A percentile compares a stretch with the other conserved stretches of the same genome.
Conservation (phyloP, 2,329 filamentous ascomycete species). For the Tolypocladium paradoxum region DNA sequence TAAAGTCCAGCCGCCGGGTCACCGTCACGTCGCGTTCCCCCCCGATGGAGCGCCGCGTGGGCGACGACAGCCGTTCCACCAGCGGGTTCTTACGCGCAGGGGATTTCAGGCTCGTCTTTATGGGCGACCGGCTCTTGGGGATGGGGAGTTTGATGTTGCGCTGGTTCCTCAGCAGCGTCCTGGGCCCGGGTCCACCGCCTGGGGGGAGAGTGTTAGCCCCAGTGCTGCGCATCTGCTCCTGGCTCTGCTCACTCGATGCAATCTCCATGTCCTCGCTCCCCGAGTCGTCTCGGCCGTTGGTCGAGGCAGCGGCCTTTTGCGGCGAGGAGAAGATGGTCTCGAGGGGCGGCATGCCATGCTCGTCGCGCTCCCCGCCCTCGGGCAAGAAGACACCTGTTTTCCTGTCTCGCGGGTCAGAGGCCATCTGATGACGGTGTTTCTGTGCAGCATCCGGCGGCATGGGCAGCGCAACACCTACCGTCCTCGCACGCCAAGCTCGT, state of each 20-base stretch:
- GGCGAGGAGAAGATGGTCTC: slow-evolving; percentile 86
- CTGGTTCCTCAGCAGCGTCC: slow-evolving; percentile 40
- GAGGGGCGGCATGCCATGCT: slow-evolving; percentile 83
- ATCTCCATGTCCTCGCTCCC: slow-evolving; percentile 43
- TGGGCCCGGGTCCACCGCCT: slow-evolving; percentile 44
- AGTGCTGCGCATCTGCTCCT: neutral
- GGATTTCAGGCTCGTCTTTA: slow-evolving; percentile 49
- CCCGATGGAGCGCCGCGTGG: slow-evolving; percentile 26
- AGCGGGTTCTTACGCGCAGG: slow-evolving; percentile 53
- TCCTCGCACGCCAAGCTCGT: slow-evolving; percentile 24
- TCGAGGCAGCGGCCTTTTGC: slow-evolving; percentile 34
- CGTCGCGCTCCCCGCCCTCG: slow-evolving; percentile 73
- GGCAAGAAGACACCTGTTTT: slow-evolving; percentile 81
- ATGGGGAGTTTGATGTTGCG: slow-evolving; percentile 37
- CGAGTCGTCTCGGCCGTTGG: slow-evolving; percentile 15
- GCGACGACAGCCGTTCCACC: slow-evolving; percentile 42
- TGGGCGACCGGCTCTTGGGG: slow-evolving; percentile 44
- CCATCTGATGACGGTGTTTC: too few relatives aligned
- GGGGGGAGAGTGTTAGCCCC: slow-evolving; percentile 1
- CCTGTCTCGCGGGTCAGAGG: slow-evolving; percentile 32
- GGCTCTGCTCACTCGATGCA: slow-evolving; percentile 30
- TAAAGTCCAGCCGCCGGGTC: slow-evolving; percentile 45
- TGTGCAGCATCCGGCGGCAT: neutral
- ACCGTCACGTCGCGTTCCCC: slow-evolving; percentile 29
- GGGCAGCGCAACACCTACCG: slow-evolving; percentile 20